phyloP scores from a whole-genome alignment of 495 filamentous ascomycete genomes.

The Penicillium argentinense region DNA sequence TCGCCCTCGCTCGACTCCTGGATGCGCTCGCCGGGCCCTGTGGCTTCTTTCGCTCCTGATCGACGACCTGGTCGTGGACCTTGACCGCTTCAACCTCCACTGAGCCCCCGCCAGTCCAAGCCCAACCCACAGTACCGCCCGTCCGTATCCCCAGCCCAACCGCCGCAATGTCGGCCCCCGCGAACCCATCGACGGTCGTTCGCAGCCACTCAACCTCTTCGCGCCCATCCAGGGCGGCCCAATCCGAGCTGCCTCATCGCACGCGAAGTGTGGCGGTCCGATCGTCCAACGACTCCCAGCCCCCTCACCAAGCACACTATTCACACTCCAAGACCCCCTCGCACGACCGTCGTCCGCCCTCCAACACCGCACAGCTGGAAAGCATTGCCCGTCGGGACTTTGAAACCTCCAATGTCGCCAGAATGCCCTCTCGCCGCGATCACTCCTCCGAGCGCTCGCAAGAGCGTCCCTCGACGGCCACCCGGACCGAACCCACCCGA shows the following conservation, averaged over 20 bases:
- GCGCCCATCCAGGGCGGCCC: conserved; percentile 43
- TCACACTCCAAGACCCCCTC: conserved; percentile 53
- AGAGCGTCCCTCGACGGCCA: conserved; percentile 46
- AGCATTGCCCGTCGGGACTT: conserved; percentile 57
- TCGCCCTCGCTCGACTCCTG: too few species aligned
- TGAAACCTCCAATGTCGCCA: conserved; percentile 54
- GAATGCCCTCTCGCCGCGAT: conserved; percentile 52
- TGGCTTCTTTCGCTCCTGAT: conserved; percentile 8
- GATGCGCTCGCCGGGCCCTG: conserved; percentile 6
- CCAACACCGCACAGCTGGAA: conserved; percentile 52
- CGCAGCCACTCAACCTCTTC: conserved; percentile 58
- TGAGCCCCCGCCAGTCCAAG: too few species aligned
- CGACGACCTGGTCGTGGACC: conserved; percentile 17
- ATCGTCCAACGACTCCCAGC: conserved; percentile 39
- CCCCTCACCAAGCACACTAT: conserved; percentile 33
- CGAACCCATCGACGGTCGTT: conserved; percentile 47
- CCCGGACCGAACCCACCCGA: conserved; percentile 51
- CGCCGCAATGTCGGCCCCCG: conserved; percentile 53
- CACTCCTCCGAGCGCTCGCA: conserved; percentile 52
- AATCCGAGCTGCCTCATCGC: conserved; percentile 56
- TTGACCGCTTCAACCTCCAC: conserved; percentile 26
- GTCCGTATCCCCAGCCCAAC: too few species aligned
- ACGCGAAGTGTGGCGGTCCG: conserved; percentile 54
- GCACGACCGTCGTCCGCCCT: conserved; percentile 48
- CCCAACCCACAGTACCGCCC: too few species aligned